A percentile compares a stretch with the other conserved stretches of the same genome.
These are phyloP conservation scores for Termitomyces sp. DNA, from an alignment of 768 basidiomycete genomes.

Conservation along the genomic window DNA sequence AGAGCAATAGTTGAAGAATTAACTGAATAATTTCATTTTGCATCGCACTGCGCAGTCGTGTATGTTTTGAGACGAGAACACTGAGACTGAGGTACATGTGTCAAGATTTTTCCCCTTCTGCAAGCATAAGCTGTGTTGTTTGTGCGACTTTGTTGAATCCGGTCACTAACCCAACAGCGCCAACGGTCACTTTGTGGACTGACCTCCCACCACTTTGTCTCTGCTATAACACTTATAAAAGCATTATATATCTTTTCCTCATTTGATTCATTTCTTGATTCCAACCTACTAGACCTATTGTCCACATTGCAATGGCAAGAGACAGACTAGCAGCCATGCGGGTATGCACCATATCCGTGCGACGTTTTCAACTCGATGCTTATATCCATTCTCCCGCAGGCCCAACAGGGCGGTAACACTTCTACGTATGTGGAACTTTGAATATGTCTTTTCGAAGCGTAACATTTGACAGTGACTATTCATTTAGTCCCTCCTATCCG, in stretches of 20 bases:
- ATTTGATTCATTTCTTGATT: slow-evolving; percentile 18
- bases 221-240: slow-evolving; percentile 11
- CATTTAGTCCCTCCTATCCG: slow-evolving; percentile 58
- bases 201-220: slow-evolving; percentile 17
- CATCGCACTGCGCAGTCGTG: background rate
- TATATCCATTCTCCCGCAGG: slow-evolving; percentile 36
- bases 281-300: slow-evolving; percentile 19
- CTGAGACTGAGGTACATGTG: background rate
- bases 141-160: slow-evolving; percentile 18
- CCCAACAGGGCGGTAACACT: slow-evolving; percentile 60
- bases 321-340: slow-evolving; percentile 89
- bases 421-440: slow-evolving; percentile 39
- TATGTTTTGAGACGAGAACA: background rate
- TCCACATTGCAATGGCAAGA: slow-evolving; percentile 68
- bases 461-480: slow-evolving; percentile 14
- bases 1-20: slow-evolving; percentile 15
- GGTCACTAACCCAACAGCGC: slow-evolving; percentile 15
- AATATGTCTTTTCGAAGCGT: slow-evolving; percentile 4
- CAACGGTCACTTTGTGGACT: slow-evolving; percentile 19
- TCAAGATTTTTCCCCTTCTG: background rate
- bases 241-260: slow-evolving; percentile 13
- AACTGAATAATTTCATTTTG: background rate
- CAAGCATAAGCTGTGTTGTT: slow-evolving; percentile 13
- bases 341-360: slow-evolving; percentile 39
- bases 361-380: slow-evolving; percentile 7